Evolutionary conservation across 768 basidiomycete species (phyloP).

Genomic region (Pholiota conissans): DNA sequence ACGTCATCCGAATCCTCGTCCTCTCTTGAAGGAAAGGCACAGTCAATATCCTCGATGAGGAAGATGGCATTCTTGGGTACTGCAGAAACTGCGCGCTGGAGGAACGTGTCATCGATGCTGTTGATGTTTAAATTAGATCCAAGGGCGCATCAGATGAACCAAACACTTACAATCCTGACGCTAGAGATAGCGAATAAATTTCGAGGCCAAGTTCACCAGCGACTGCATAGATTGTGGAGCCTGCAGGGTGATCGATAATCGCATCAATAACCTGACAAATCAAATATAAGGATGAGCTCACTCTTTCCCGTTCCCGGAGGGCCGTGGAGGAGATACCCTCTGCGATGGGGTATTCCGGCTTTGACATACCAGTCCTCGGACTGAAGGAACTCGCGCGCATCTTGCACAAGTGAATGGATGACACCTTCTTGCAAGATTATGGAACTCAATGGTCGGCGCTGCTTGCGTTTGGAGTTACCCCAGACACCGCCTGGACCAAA

Average conservation of each 20-base stretch:
- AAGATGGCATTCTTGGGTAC: slow-evolving; percentile 55
- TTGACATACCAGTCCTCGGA: slow-evolving; percentile 58
- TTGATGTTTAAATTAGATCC: slow-evolving; percentile 5
- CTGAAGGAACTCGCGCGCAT: slow-evolving; percentile 52
- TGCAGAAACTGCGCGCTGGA: slow-evolving; percentile 43
- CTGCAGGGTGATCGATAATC: slow-evolving; percentile 28
- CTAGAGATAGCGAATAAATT: slow-evolving; percentile 66
- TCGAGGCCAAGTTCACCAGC: slow-evolving; percentile 75
- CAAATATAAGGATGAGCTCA: slow-evolving; percentile 25
- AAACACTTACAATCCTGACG: slow-evolving; percentile 42
- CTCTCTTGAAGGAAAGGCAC: slow-evolving; percentile 52
- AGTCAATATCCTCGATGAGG: slow-evolving; percentile 63
- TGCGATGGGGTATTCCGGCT: slow-evolving; percentile 56
- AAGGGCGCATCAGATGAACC: background rate
- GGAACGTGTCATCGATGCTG: slow-evolving; percentile 50
- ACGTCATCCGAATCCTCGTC: slow-evolving; percentile 23
- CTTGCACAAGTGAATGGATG: slow-evolving; percentile 45
- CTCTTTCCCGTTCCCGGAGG: slow-evolving; percentile 67
- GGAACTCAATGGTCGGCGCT: slow-evolving; percentile 50
- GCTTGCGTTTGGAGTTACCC: slow-evolving; percentile 47
- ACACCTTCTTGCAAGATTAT: slow-evolving; percentile 51
- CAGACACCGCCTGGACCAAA: slow-evolving; percentile 36
- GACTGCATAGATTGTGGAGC: slow-evolving; percentile 55
- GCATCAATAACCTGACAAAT: background rate
- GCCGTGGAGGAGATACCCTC: slow-evolving; percentile 58